Base-by-base conservation (phyloP, 129 eudicot species). In the Apium graveolens region DNA sequence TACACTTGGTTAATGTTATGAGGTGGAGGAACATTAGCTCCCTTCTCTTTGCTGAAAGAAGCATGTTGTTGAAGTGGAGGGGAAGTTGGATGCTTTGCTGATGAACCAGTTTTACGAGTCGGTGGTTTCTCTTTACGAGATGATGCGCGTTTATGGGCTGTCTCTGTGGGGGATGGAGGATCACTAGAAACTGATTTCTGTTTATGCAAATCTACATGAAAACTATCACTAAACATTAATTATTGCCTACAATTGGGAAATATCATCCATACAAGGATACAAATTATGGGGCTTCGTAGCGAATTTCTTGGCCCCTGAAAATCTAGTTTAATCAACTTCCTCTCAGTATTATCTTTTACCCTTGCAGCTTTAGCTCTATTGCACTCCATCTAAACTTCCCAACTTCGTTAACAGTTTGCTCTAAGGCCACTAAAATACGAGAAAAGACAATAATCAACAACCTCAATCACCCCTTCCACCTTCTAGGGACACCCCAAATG, bases 371-470 rank as follows among this genome's bases (percentile, higher is more conserved):
- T 97, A 44, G 91, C 98, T 82, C 83, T 89, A 75, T 93, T 93
- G 84, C 98, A 93, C 81, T 93, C 98, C 98, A 93, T 93, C 46
- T 53, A n/a, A n/a, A n/a, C n/a, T n/a, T n/a, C n/a, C n/a, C n/a
- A n/a, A n/a, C n/a, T n/a, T n/a, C n/a, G n/a, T 76, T 35, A 48
- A 37, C 45, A 29, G 41, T 49, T 75, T 11, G 1, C 55, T 75
- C 43, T n/a, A 13, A 70, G 29, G 3, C 27, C 43, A 7, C 45
- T 42, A 37, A 26, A 0, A 70, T 20, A 68, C 0, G 16, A 39
- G n/a, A 71, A 5, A 14, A 31, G 5, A 32, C 1, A 17, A 55
- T 20, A 55, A 55, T 20, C 49, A n/a, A n/a, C 53, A 46, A 46
- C 42, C 38, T 37, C 75, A 38, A 70, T 70, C 27, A 70, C n/a